Evolutionary conservation across 352 stramenopile species (phyloP), one percentile per base, ranked within the genome.

Genomic region (Hyaloperonospora arabidopsidis): DNA sequence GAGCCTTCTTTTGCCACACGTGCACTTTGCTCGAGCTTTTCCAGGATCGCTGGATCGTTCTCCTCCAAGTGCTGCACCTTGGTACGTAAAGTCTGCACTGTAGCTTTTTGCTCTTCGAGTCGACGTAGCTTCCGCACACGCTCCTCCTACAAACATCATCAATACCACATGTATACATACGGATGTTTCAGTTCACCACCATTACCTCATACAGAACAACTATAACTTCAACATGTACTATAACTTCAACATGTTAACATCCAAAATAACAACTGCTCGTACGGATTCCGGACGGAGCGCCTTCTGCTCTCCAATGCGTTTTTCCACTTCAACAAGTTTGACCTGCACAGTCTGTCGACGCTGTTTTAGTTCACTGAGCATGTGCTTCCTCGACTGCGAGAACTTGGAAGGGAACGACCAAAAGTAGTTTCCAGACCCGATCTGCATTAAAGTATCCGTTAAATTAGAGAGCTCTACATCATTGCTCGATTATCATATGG

Each of bases 381-480:
- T 92, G 28, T 77, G 76, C 63, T 89, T 93, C 25, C 76, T 71
- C 32, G 84, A 76, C 63, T 91, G 78, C 41, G 80, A 87, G 10
- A 86, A 28, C 59, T 91, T 93, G 59, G 76, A 89, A 45, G 80
- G 83, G 54, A 91, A 93, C 15, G 83, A 93, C 83, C 83, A 93
- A 54, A 93, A 93, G 72, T 93, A 93, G 53, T 93, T 93, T 15
- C 76, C 83, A 21, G 83, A 89, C 15, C 83, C 83, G 54, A 93
- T 93, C 77, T 84, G 48, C 39, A 52, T 21, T n/a, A 49, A 17
- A 19, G 47, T 29, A 19, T 49, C 22, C 19, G 43, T 57, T 22
- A 52, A 21, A 13, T 7, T 6, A 41, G 2, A 18, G 12, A 41
- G 35, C n/a, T 41, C 2, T 32, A 4, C 25, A 32, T 4, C 25